Base-by-base conservation (phyloP, 805 yeast species). In the Candida alai region DNA sequence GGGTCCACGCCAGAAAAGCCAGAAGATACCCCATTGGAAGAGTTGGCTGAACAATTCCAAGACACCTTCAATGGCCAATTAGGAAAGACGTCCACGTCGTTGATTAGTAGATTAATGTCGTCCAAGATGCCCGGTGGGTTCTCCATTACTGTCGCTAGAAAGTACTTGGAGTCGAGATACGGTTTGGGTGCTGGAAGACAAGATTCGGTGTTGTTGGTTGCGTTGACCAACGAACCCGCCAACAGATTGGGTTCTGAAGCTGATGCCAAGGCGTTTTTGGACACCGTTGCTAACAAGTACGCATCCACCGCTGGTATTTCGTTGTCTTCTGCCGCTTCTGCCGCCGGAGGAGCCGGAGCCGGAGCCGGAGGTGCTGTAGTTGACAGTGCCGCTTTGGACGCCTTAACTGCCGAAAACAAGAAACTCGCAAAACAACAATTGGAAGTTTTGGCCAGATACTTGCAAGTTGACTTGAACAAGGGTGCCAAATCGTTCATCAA, bases 91-190 rank as follows among this genome's bases (percentile, higher is more conserved):
- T 83, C 97, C 2, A 67, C 88, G 24, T 83, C 96, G 19, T 74
- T 93, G 52, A 72, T 90, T 44, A 85, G 95, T 43, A 82, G 97
- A 67, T 74, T 93, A 55, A 84, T 89, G 71, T 80, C 97, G 8
- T 83, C 97, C 19, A 93, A 93, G 71, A 93, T 93, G 97, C 97
- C 99, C 35, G 99, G 99, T 75, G 99, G 99, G 14, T 93, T 90
- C 66, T 84, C 95, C 30, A 81, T 90, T 49, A 82, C 96, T 42
- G 70, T 76, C 45, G 95, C 96, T 34, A 83, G 97, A 73, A 87
- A 89, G 62, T 85, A 93, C 67, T 76, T 93, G 60, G 89, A 84
- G 68, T 58, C 89, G 28, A 79, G 90, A 62, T 93, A 85, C 85
- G 98, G 98, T 48, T 75, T 93, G 51, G 94, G 84, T 46, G 43